phyloP scores from a whole-genome alignment of 176 grass and related monocot species.

The Oryza australiensis region DNA sequence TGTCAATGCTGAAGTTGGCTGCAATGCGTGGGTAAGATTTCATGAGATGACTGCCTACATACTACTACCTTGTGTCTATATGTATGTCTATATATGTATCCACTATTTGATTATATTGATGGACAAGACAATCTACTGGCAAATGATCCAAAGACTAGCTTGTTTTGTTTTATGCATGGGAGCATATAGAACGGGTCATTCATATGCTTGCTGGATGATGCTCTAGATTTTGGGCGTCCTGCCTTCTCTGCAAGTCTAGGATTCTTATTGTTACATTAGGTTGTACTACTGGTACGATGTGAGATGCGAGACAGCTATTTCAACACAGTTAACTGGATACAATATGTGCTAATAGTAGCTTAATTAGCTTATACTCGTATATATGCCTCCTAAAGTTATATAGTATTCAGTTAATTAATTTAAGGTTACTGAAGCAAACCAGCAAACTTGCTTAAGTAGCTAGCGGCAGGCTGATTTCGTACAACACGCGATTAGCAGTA shows the following conservation, averaged over 20 bases:
- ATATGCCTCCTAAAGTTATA: background rate
- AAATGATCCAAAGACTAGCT: slow-evolving; percentile 26
- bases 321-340: background rate
- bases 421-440: background rate
- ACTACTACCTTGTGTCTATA: background rate
- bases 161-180: slow-evolving; percentile 39
- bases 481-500: background rate
- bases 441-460: background rate
- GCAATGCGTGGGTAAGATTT: slow-evolving; percentile 17
- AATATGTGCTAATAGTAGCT: background rate
- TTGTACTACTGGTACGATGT: background rate
- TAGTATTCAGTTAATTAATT: background rate
- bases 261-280: slow-evolving; percentile 29
- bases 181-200: slow-evolving; percentile 20
- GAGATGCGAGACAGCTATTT: background rate
- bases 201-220: slow-evolving; percentile 7
- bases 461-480: background rate
- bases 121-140: slow-evolving; percentile 31
- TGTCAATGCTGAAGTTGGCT: background rate
- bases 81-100: background rate
- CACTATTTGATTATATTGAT: slow-evolving; percentile 30
- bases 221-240: slow-evolving; percentile 6
- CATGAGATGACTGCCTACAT: slow-evolving; percentile 15
- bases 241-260: slow-evolving; percentile 9
- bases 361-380: background rate